Conservation (phyloP, 768 basidiomycete genomes). For the Mycena amicta region DNA sequence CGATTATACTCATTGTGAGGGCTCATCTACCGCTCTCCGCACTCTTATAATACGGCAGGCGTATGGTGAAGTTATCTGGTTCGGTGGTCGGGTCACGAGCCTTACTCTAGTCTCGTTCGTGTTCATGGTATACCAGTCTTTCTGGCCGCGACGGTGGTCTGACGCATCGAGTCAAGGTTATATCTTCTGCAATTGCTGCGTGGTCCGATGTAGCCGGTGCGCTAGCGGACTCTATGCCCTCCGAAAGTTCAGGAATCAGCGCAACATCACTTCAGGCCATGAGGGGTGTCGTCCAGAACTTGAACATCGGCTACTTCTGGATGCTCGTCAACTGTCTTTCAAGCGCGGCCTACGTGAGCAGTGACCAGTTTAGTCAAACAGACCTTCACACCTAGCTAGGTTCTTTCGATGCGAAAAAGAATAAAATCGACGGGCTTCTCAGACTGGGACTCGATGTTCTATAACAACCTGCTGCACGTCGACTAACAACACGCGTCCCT, state of each 20-base stretch:
- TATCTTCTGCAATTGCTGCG: slow-evolving; percentile 97
- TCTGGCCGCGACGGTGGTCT: not conserved
- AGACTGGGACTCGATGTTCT: slow-evolving; percentile 99
- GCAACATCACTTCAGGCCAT: slow-evolving; percentile 42
- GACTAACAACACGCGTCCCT: not conserved
- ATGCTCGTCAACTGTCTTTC: slow-evolving; percentile 92
- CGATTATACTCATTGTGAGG: slow-evolving; percentile 96
- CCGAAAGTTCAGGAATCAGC: slow-evolving; percentile 36
- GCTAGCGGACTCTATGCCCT: slow-evolving; percentile 38
- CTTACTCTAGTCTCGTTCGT: slow-evolving; percentile 88
- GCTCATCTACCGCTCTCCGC: not conserved
- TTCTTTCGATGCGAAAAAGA: slow-evolving; percentile 92
- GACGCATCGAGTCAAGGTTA: slow-evolving; percentile 52
- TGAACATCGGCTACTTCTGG: slow-evolving; percentile 92
- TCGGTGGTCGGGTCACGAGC: slow-evolving; percentile 84
- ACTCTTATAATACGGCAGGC: slow-evolving; percentile 53
- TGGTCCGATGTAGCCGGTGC: slow-evolving; percentile 79
- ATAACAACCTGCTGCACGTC: slow-evolving; percentile 84
- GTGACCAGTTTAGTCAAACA: slow-evolving; percentile 31
- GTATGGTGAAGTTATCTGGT: slow-evolving; percentile 97
- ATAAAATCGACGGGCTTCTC: slow-evolving; percentile 95
- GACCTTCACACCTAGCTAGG: slow-evolving; percentile 48
- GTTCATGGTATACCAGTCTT: slow-evolving; percentile 70
- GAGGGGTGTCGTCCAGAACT: slow-evolving; percentile 45
- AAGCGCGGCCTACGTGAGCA: slow-evolving; percentile 88